Evolutionary conservation across 768 basidiomycete species (phyloP).

Genomic region (Podaxis sp.): DNA sequence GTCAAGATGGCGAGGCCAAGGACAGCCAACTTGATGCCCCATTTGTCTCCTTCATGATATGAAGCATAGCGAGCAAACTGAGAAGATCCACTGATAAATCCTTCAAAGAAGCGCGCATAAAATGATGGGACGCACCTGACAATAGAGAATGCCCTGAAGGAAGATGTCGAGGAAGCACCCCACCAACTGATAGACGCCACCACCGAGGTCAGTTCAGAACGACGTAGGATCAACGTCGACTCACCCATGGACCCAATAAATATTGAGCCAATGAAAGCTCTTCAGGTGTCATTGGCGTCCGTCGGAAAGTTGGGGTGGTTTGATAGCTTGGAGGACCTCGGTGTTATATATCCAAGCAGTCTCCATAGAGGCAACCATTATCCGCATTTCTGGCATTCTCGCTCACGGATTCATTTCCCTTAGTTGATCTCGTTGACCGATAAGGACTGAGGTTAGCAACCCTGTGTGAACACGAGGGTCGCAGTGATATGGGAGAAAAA

Average conservation of each 20-base stretch:
- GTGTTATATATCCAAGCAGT: neutral
- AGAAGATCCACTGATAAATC: neutral
- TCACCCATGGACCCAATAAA: constrained; percentile 33
- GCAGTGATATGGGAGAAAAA: neutral
- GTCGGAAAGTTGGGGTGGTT: neutral
- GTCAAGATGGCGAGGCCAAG: constrained; percentile 26
- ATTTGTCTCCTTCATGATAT: constrained; percentile 25
- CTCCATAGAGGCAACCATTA: neutral
- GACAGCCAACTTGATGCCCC: constrained; percentile 23
- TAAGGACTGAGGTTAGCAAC: neutral
- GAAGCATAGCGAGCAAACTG: constrained; percentile 30
- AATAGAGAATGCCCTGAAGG: constrained; percentile 30
- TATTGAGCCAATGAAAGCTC: constrained; percentile 24
- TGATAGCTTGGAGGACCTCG: neutral
- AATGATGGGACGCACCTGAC: constrained; percentile 24
- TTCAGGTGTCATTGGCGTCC: constrained; percentile 23
- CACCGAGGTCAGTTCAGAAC: neutral
- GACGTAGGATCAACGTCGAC: constrained; percentile 2
- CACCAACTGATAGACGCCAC: constrained; percentile 24
- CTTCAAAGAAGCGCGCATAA: neutral
- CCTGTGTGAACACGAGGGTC: neutral
- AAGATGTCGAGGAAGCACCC: constrained; percentile 29
- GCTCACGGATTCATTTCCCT: neutral
- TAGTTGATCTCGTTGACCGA: neutral
- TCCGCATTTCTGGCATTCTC: neutral